Evolutionary conservation across 306 rosid species (phyloP), one percentile per base, ranked within the genome.

Genomic region (Boehmeria nivea): DNA sequence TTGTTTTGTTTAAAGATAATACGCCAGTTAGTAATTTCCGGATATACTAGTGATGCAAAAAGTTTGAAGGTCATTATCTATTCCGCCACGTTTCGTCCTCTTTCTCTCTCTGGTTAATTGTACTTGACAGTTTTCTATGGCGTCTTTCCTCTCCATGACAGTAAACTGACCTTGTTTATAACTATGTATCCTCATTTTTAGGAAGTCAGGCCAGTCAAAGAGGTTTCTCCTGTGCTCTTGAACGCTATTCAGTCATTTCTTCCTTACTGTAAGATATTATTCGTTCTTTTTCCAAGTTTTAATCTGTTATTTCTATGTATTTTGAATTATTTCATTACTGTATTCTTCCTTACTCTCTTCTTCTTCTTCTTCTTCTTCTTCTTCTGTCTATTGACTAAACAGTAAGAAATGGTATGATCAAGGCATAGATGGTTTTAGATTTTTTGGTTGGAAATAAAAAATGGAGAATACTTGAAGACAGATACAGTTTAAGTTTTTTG

Each of bases 201-300:
- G 98, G 95, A 87, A 76, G 85, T 87, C 66, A 81, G 78, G 34
- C 95, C 94, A 25, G 88, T 90, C 69, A 87, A 82, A 79, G 98
- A 90, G 80, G 91, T 90, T 61, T 82, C 95, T 33, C 95, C 95
- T 50, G 71, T 66, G 71, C 68, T 90, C 60, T 75, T 90, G 76
- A 90, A 77, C 58, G 94, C 86, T 63, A 68, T 90, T 63, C 95
- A 84, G 66, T 90, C 98, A 25, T 63, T 90, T 65, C 95, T 90
- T 76, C 94, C 95, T 55, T 90, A 76, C 74, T 82, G 98, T 90
- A 75, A 87, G 95, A 73, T 63, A 63, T 38, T 61, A 59, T 51
- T 44, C 58, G 20, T 63, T 40, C 60, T 33, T 59, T 33, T 12
- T 58, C 10, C 2, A 14, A 51, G 9, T 31, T 17, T 26, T 22